Conservation (phyloP, 352 stramenopile genomes). For the Peronospora belbahrii region DNA sequence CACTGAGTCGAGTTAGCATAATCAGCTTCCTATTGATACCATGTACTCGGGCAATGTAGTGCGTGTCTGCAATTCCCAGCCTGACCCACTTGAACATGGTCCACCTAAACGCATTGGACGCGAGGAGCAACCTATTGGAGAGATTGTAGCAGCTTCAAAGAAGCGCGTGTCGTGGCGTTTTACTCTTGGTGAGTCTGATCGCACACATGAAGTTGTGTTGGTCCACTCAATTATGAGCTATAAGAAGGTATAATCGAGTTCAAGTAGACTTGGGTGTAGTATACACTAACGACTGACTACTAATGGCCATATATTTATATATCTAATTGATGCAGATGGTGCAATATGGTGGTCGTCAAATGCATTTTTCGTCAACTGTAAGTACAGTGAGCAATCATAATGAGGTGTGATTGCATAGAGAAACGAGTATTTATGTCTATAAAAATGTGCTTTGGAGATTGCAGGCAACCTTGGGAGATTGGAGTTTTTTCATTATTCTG, state of each 20-base stretch:
- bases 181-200: slow-evolving; percentile 65
- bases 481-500: slow-evolving; percentile 72
- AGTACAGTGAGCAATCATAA: slow-evolving; percentile 3
- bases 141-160: slow-evolving; percentile 75
- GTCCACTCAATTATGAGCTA: slow-evolving; percentile 81
- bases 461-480: slow-evolving; percentile 65
- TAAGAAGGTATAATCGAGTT: slow-evolving; percentile 50
- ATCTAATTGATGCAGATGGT: slow-evolving; percentile 35
- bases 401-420: too few species aligned
- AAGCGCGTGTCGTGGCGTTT: slow-evolving; percentile 82
- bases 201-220: slow-evolving; percentile 65
- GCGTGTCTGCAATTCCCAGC: slow-evolving; percentile 64
- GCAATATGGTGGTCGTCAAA: slow-evolving; percentile 71
- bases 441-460: too few species aligned
- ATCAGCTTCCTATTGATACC: too few species aligned
- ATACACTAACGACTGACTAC: too few species aligned
- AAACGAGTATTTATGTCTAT: too few species aligned
- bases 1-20: too few species aligned
- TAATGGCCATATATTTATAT: too few species aligned
- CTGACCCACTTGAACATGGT: slow-evolving; percentile 57
- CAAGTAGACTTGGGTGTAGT: background rate
- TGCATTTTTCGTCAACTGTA: slow-evolving; percentile 78
- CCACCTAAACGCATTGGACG: slow-evolving; percentile 64
- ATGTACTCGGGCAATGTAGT: slow-evolving; percentile 56
- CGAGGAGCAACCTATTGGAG: slow-evolving; percentile 72